Percentiles rank a stretch among this genome's conserved stretches.
Evolutionary conservation across 768 basidiomycete genomes (phyloP).

Genomic region (Pleurotus tuber-regium): DNA sequence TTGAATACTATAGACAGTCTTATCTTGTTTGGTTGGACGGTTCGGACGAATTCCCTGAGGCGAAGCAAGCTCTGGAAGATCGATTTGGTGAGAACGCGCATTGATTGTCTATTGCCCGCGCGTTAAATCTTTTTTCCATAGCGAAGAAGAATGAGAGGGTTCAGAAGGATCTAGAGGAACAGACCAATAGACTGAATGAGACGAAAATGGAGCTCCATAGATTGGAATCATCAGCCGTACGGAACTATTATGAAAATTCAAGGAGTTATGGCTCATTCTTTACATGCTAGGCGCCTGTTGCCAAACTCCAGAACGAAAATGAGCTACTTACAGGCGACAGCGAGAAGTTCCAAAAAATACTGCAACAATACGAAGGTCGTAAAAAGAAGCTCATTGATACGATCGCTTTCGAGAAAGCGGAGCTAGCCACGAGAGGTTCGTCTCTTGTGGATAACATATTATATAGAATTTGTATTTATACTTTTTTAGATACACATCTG

Average conservation of each 20-base stretch:
- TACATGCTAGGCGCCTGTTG: constrained; percentile 51
- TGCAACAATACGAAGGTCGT: constrained; percentile 66
- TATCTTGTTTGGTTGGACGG: constrained; percentile 69
- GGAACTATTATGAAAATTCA: neutral
- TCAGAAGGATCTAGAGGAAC: constrained; percentile 58
- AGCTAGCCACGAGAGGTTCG: constrained; percentile 55
- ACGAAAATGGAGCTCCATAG: constrained; percentile 53
- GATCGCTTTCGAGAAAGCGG: constrained; percentile 65
- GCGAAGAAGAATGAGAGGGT: constrained; percentile 74
- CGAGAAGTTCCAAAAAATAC: constrained; percentile 75
- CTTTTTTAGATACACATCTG: constrained; percentile 51
- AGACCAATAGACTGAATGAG: constrained; percentile 44
- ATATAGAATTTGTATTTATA: constrained; percentile 3
- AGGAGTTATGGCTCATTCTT: neutral
- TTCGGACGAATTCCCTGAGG: constrained; percentile 66
- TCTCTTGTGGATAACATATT: constrained; percentile 6
- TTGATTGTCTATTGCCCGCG: neutral
- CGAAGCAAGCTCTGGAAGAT: constrained; percentile 67
- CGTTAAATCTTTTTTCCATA: constrained; percentile 24
- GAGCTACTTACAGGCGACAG: constrained; percentile 67
- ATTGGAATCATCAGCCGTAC: constrained; percentile 61
- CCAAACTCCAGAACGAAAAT: constrained; percentile 60
- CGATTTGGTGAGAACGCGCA: constrained; percentile 60
- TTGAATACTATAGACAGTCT: constrained; percentile 66
- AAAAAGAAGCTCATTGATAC: constrained; percentile 67